phyloP scores from a whole-genome alignment of 768 basidiomycete genomes.

The Postia placenta region DNA sequence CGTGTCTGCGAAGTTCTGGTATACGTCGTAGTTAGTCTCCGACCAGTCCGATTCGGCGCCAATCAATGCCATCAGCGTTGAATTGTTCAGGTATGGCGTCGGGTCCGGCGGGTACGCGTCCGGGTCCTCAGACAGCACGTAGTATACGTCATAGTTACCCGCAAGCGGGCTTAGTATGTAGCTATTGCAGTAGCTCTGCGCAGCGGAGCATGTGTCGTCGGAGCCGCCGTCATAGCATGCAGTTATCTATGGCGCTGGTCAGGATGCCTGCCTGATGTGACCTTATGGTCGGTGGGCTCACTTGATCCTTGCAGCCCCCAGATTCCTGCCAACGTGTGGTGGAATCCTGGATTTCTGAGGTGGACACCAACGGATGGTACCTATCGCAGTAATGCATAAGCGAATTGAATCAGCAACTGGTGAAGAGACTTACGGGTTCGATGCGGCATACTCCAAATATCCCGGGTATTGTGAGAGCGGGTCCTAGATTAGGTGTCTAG shows the following conservation, averaged over 20 bases:
- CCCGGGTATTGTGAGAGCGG: slow-evolving; percentile 49
- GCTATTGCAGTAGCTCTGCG: slow-evolving; percentile 55
- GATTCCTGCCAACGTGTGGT: slow-evolving; percentile 37
- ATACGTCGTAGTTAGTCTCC: slow-evolving; percentile 35
- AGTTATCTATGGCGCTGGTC: slow-evolving; percentile 33
- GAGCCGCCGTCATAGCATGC: slow-evolving; percentile 42
- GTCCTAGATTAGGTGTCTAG: slow-evolving; percentile 19
- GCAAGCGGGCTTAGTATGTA: slow-evolving; percentile 47
- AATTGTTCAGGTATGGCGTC: slow-evolving; percentile 22
- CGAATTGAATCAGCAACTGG: too few species aligned
- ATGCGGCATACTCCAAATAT: slow-evolving; percentile 48
- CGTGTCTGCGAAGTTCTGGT: slow-evolving; percentile 38
- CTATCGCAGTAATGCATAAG: slow-evolving; percentile 2
- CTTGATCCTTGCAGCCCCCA: slow-evolving; percentile 46
- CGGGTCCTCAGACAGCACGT: slow-evolving; percentile 35
- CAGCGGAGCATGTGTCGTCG: slow-evolving; percentile 46
- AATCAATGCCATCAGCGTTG: slow-evolving; percentile 28
- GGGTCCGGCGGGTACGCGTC: slow-evolving; percentile 46
- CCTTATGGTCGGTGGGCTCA: slow-evolving; percentile 21
- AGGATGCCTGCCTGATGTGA: too few species aligned
- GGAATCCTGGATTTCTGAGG: slow-evolving; percentile 33
- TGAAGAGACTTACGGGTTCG: slow-evolving; percentile 32
- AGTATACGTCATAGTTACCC: slow-evolving; percentile 53
- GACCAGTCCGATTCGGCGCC: slow-evolving; percentile 40
- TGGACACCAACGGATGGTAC: slow-evolving; percentile 48